Conservation (phyloP, 1,284 basidiomycete genomes). For the Naganishia liquefaciens region DNA sequence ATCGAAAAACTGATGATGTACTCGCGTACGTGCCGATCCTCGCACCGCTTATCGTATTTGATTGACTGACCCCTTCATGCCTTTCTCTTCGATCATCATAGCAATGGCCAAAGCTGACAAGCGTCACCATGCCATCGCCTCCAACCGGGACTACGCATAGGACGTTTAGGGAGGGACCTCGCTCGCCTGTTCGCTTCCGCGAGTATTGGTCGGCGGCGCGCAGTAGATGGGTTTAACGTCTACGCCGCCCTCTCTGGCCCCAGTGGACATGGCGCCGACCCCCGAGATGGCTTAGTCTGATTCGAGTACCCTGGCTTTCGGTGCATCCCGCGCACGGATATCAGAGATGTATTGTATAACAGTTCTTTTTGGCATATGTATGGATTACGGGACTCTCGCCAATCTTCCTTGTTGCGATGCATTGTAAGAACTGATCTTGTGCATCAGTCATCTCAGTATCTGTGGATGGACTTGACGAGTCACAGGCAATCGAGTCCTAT, state of each 20-base stretch:
- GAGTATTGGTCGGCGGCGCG: too few species aligned
- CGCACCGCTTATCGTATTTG: not conserved
- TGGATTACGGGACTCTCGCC: not conserved
- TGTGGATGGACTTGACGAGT: too few species aligned
- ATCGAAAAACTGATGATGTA: conserved; percentile 95
- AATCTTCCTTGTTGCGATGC: not conserved
- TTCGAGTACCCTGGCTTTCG: too few species aligned
- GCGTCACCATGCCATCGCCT: conserved; percentile 15
- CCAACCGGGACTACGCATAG: conserved; percentile 17
- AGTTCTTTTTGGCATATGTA: not conserved
- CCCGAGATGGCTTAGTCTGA: too few species aligned
- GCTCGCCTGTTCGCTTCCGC: too few species aligned
- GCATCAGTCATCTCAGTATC: too few species aligned
- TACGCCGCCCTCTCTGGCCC: too few species aligned
- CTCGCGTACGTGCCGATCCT: conserved; percentile 65
- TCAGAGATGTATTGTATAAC: not conserved
- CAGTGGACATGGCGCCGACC: too few species aligned
- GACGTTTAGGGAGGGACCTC: too few species aligned
- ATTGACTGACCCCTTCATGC: too few species aligned
- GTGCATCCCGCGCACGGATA: not conserved
- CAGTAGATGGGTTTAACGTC: too few species aligned
- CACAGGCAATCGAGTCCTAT: not conserved
- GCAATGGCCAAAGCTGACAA: conserved; percentile 30
- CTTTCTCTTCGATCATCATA: not conserved
- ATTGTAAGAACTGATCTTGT: too few species aligned